Evolutionary conservation across 768 basidiomycete species (phyloP).

Genomic region (Rhodocollybia butyracea): DNA sequence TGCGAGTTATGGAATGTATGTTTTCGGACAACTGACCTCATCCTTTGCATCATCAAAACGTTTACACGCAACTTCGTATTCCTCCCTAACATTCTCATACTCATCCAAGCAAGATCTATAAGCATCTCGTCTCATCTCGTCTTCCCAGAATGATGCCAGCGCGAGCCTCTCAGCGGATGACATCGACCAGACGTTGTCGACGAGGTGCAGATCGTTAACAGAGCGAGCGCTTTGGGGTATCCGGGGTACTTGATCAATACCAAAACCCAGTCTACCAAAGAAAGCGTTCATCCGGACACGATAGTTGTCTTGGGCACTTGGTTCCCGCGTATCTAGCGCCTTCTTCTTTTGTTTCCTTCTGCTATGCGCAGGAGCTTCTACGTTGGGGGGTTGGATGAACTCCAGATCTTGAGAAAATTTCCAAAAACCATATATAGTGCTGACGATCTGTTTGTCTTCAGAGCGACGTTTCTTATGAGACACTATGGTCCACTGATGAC

Average conservation of each 20-base stretch:
- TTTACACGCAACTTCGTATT: conserved; percentile 35
- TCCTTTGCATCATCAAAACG: conserved; percentile 40
- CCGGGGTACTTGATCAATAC: conserved; percentile 28
- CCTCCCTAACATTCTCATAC: conserved; percentile 38
- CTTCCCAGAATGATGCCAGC: conserved; percentile 46
- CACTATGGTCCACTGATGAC: neutral
- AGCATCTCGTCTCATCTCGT: conserved; percentile 30
- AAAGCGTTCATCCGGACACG: conserved; percentile 24
- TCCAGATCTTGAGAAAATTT: conserved; percentile 39
- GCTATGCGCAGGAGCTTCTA: neutral
- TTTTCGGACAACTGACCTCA: conserved; percentile 36
- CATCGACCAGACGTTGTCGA: conserved; percentile 50
- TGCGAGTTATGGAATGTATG: neutral
- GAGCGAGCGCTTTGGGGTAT: conserved; percentile 34
- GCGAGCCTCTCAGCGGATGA: conserved; percentile 43
- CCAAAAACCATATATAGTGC: conserved; percentile 51
- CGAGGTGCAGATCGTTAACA: conserved; percentile 32
- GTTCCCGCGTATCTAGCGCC: neutral
- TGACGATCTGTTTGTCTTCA: neutral
- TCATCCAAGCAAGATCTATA: conserved; percentile 30
- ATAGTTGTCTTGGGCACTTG: neutral
- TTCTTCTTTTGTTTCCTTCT: neutral
- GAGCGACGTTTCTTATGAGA: conserved; percentile 7
- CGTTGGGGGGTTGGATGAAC: conserved; percentile 32
- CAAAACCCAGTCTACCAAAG: conserved; percentile 34